Conservation (phyloP, 768 basidiomycete species). For the Mycena amicta region DNA sequence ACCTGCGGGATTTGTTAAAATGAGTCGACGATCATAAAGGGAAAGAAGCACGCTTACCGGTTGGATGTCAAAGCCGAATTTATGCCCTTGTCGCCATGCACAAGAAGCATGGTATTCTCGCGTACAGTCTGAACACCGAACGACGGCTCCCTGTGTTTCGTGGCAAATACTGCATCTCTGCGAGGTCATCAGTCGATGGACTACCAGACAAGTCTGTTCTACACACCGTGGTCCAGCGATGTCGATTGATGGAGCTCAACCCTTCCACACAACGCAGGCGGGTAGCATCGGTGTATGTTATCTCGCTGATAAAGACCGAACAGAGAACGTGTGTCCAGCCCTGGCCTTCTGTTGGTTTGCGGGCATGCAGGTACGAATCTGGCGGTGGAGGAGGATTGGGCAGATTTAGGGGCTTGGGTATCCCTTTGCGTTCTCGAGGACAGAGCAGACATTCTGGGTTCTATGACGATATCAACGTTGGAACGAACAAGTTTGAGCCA, state of each 20-base stretch:
- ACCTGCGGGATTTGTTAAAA: slow-evolving; percentile 46
- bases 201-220: neutral
- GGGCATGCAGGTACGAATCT: slow-evolving; percentile 71
- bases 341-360: slow-evolving; percentile 91
- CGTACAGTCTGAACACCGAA: slow-evolving; percentile 82
- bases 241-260: slow-evolving; percentile 67
- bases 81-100: slow-evolving; percentile 83
- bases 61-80: slow-evolving; percentile 92
- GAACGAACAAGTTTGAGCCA: neutral
- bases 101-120: slow-evolving; percentile 87
- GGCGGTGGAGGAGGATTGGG: slow-evolving; percentile 44
- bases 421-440: slow-evolving; percentile 58
- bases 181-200: slow-evolving; percentile 12
- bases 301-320: slow-evolving; percentile 83
- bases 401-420: slow-evolving; percentile 44
- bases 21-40: neutral
- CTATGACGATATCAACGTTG: slow-evolving; percentile 39
- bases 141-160: slow-evolving; percentile 71
- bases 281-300: slow-evolving; percentile 77
- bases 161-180: slow-evolving; percentile 81
- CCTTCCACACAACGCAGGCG: slow-evolving; percentile 84
- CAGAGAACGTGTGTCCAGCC: slow-evolving; percentile 93
- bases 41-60: slow-evolving; percentile 50
- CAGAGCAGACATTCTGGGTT: slow-evolving; percentile 86
- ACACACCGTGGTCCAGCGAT: slow-evolving; percentile 77